phyloP scores from a whole-genome alignment of 78 protist species.

The Dictyostelium firmibasis region DNA sequence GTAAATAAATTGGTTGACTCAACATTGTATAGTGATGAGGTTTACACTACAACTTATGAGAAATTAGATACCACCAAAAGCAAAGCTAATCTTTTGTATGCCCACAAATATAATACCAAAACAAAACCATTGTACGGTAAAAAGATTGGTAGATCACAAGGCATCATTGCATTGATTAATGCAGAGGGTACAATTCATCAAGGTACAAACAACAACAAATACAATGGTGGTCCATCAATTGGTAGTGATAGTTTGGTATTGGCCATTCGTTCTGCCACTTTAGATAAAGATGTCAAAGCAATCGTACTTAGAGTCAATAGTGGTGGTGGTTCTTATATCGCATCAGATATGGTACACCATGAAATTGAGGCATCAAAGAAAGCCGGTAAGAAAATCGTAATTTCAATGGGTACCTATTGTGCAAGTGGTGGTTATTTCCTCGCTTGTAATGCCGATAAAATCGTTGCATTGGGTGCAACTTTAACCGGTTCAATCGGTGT shows the following conservation, averaged over 20 bases:
- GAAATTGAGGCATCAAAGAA: conserved; percentile 59
- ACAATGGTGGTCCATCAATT: conserved; percentile 71
- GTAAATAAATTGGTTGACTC: conserved; percentile 29
- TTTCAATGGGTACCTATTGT: conserved; percentile 49
- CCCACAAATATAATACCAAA: conserved; percentile 9
- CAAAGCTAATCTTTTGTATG: neutral
- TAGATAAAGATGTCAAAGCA: conserved; percentile 38
- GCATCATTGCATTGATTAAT: conserved; percentile 15
- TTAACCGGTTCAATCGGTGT: conserved; percentile 83
- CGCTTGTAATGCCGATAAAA: conserved; percentile 68
- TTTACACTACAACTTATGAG: neutral
- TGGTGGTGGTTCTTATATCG: conserved; percentile 56
- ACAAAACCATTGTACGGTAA: neutral
- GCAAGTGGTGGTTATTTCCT: conserved; percentile 80
- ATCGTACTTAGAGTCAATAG: conserved; percentile 35
- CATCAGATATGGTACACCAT: conserved; percentile 9
- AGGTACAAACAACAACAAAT: neutral
- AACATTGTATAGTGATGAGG: conserved; percentile 21
- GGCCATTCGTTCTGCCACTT: conserved; percentile 44
- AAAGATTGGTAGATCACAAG: neutral
- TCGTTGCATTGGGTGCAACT: conserved; percentile 48
- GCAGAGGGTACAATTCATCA: conserved; percentile 31
- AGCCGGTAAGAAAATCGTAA: conserved; percentile 46
- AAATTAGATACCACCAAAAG: neutral
- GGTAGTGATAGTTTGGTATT: conserved; percentile 34